These are phyloP conservation scores for Globisporangium spiculum DNA, from an alignment of 352 stramenopile species.

Conservation along the genomic window DNA sequence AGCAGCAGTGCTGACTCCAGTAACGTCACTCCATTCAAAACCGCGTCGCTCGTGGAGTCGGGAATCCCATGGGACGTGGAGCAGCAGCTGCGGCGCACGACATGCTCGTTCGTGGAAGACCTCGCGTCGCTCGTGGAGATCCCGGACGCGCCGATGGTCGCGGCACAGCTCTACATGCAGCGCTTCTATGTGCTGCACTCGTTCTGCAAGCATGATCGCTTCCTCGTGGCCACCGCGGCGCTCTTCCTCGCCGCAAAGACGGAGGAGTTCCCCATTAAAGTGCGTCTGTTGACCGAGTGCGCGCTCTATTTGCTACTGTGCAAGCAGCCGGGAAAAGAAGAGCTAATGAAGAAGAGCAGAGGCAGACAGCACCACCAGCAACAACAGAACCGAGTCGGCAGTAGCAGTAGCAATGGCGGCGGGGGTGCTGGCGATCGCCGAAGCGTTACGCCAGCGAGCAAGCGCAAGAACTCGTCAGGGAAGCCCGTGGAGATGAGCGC, in stretches of 20 bases:
- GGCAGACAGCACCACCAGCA: background rate
- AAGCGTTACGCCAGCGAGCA: background rate
- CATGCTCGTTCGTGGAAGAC: constrained; percentile 67
- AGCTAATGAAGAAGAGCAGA: constrained; percentile 19
- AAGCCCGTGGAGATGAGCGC: constrained; percentile 48
- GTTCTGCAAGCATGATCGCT: constrained; percentile 76
- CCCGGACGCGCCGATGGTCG: constrained; percentile 45
- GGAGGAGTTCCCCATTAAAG: constrained; percentile 78
- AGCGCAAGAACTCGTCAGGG: constrained; percentile 23
- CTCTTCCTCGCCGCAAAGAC: constrained; percentile 77
- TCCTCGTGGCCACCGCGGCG: constrained; percentile 67
- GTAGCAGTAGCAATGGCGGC: background rate
- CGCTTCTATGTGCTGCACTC: constrained; percentile 80
- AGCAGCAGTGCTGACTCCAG: constrained; percentile 13
- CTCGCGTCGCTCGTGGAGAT: constrained; percentile 60
- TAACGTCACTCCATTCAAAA: constrained; percentile 28
- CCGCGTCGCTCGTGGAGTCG: constrained; percentile 42
- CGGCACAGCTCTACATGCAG: constrained; percentile 70
- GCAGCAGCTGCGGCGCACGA: constrained; percentile 59
- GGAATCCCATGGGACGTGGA: constrained; percentile 53
- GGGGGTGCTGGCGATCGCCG: background rate
- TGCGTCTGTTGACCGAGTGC: constrained; percentile 74
- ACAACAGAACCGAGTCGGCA: background rate
- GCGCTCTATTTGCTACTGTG: constrained; percentile 63
- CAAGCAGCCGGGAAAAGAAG: constrained; percentile 24